Evolutionary conservation across 345 rosid genomes (phyloP), one percentile per base, ranked within the genome.

Genomic region (Eucalyptus guilfoylei): DNA sequence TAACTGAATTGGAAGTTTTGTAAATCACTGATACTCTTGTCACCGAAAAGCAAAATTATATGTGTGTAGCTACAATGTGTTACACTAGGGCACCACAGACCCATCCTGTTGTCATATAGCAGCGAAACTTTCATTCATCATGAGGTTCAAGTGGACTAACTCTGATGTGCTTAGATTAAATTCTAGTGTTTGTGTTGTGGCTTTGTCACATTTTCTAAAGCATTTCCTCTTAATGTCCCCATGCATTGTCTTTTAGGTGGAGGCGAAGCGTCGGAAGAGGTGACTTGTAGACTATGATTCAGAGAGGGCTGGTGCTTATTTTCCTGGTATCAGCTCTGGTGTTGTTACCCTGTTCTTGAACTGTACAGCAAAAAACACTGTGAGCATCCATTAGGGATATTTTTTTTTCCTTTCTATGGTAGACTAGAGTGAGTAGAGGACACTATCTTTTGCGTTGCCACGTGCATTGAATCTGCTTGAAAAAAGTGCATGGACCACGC

Each of bases 231-330:
- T 40, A 40, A 40, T 76, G 48, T 32, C 40, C 40, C 28, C 15
- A 23, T 16, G 42, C 87, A 86, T 52, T 45, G 62, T 50, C 40
- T 23, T 50, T 50, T 90, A 96, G 98, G 96, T 95, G 91, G 98
- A 96, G 91, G 50, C 96, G 1, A 96, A 96, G 90, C 96, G 98
- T 49, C 91, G 96, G 62, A 96, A 95, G 92, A 94, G 95, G 91
- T 94, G 92, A 95, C 89, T 12, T 40, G 85, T 40, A 76, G 47
- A 21, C 16, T 40, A 76, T 76, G 81, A 40, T 76, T 47, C 16
- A 9, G 30, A 76, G 85, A 76, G 47, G 47, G 85, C 85, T 76
- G 85, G 85, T 76, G 24, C 85, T 76, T 76, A 40, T 76, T 76
- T 76, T 76, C 85, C 85, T 76, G 83, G 85, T 76, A 76, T 76